Conservation (phyloP, 1,139 yeast genomes). For the Spathaspora sp. region DNA sequence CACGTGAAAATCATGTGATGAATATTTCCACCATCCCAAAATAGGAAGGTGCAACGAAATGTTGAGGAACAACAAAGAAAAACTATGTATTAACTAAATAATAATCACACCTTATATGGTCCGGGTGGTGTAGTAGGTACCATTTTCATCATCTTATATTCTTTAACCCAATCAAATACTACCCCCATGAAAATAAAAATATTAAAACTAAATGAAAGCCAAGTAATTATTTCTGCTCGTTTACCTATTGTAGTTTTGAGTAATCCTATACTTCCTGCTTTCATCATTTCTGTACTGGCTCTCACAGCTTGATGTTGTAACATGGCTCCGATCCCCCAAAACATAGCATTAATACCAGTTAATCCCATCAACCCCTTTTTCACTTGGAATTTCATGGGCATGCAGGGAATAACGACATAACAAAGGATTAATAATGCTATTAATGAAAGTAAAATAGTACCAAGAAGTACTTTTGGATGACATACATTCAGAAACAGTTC, state of each 20-base stretch:
- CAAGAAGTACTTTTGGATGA: conserved; percentile 56
- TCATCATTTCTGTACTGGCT: conserved; percentile 44
- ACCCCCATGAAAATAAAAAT: conserved; percentile 22
- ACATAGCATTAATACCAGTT: conserved; percentile 37
- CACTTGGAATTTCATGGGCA: conserved; percentile 43
- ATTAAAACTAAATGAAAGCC: conserved; percentile 58
- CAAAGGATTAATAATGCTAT: conserved; percentile 38
- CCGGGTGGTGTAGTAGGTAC: neutral
- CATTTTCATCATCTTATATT: conserved; percentile 4
- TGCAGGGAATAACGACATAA: conserved; percentile 47
- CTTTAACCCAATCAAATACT: conserved; percentile 12
- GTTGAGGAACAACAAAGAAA: too few species aligned
- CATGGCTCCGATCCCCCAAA: conserved; percentile 74
- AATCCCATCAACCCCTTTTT: conserved; percentile 34
- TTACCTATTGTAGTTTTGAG: conserved; percentile 46
- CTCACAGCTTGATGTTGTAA: conserved; percentile 62
- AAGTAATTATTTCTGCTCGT: conserved; percentile 59
- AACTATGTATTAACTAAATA: neutral
- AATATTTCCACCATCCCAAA: neutral
- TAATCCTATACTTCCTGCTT: conserved; percentile 52
- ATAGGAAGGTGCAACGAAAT: neutral
- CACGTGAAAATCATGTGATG: conserved; percentile 12
- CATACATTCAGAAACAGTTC: conserved; percentile 42
- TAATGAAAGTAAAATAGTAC: conserved; percentile 45
- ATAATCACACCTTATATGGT: neutral